Conservation (phyloP, 257 asterid genomes). For the Craterostigma plantagineum region DNA sequence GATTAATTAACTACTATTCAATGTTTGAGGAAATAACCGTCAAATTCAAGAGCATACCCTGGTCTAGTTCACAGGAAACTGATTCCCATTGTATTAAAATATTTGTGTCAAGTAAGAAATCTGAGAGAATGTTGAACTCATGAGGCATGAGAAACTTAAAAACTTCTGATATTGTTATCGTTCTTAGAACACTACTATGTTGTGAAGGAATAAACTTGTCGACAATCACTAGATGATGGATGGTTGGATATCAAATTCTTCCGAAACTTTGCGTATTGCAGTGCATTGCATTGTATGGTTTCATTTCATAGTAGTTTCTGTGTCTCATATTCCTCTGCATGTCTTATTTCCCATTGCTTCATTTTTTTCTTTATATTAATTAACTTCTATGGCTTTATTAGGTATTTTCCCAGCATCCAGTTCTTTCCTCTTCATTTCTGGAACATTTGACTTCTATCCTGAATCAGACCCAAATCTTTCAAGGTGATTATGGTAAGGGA, state of each 20-base stretch:
- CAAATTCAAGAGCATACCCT: too few relatives aligned
- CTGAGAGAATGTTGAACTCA: too few relatives aligned
- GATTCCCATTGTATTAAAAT: too few relatives aligned
- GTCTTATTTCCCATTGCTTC: neutral
- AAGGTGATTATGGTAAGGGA: conserved; percentile 34
- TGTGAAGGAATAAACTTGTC: too few relatives aligned
- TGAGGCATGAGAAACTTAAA: too few relatives aligned
- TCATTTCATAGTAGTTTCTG: conserved; percentile 2
- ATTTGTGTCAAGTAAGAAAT: too few relatives aligned
- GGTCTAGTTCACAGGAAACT: too few relatives aligned
- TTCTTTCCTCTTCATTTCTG: conserved; percentile 68
- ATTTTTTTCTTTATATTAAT: conserved; percentile 7
- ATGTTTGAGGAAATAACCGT: too few relatives aligned
- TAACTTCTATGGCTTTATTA: conserved; percentile 15
- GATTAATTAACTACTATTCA: too few relatives aligned
- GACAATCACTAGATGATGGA: too few relatives aligned
- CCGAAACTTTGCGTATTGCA: conserved; percentile 5
- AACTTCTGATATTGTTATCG: too few relatives aligned
- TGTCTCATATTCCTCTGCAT: conserved; percentile 1
- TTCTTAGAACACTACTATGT: too few relatives aligned
- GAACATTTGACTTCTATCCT: conserved; percentile 73
- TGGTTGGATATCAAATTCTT: neutral
- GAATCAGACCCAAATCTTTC: conserved; percentile 41
- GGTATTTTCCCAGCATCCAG: conserved; percentile 91
- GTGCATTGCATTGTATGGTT: conserved; percentile 7